These are phyloP conservation scores for Harrya chromipes DNA, from an alignment of 768 basidiomycete genomes.

Conservation along the genomic window DNA sequence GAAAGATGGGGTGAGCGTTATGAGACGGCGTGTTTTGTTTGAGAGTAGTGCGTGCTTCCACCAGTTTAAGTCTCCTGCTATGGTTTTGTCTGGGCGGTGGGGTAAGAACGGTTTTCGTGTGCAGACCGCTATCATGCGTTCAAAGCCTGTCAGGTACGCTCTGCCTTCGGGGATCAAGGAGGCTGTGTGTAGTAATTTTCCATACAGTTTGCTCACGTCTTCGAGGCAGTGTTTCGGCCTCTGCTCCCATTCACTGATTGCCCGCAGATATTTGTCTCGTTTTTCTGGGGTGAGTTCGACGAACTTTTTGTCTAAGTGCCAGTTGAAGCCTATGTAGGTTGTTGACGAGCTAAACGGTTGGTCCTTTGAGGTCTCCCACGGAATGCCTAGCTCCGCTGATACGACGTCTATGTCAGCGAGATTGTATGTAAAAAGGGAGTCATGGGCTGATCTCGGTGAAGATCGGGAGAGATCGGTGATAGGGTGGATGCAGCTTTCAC, in stretches of 20 bases:
- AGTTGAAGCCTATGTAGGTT: conserved; percentile 32
- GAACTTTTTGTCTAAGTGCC: conserved; percentile 28
- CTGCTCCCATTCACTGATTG: conserved; percentile 1
- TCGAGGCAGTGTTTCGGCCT: background rate
- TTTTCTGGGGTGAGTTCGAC: too few species aligned
- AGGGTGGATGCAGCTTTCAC: background rate
- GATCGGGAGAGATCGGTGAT: background rate
- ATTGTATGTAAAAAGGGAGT: background rate
- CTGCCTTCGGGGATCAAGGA: conserved; percentile 29
- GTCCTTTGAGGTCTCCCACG: conserved; percentile 11
- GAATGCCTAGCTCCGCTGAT: background rate
- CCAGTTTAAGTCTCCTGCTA: background rate
- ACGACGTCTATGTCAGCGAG: background rate
- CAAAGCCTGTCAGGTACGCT: conserved; percentile 40
- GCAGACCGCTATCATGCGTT: conserved; percentile 33
- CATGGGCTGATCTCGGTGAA: background rate
- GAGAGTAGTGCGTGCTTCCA: background rate
- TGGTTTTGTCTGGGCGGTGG: background rate
- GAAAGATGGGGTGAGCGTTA: background rate
- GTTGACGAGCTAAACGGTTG: background rate
- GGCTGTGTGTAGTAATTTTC: conserved; percentile 11
- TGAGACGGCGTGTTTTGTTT: too few species aligned
- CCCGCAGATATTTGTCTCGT: conserved; percentile 1
- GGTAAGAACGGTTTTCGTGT: conserved; percentile 32
- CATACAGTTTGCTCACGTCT: conserved; percentile 3